These are phyloP conservation scores for Aspergillus brasiliensis DNA, from an alignment of 2,329 filamentous ascomycete genomes.

Conservation along the genomic window DNA sequence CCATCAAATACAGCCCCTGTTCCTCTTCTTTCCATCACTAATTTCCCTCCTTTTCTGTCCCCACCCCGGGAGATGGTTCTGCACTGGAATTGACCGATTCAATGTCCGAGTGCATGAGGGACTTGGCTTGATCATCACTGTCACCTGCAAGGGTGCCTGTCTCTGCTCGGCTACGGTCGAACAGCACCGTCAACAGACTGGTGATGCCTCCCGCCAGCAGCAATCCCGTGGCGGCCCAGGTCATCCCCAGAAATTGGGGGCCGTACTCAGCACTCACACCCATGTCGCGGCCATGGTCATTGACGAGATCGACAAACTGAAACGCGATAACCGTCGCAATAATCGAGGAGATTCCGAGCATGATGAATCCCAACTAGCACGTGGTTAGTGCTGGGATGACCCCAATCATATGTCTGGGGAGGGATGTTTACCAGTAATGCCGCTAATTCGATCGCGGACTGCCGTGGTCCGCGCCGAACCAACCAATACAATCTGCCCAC, in stretches of 20 bases:
- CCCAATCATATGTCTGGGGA: not conserved
- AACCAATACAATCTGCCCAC: conserved; percentile 50
- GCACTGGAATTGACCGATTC: conserved; percentile 1
- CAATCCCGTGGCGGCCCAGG: conserved; percentile 57
- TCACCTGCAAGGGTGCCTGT: not conserved
- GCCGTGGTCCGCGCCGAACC: conserved; percentile 48
- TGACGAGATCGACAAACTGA: conserved; percentile 57
- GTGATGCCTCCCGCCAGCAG: conserved; percentile 33
- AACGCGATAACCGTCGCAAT: conserved; percentile 66
- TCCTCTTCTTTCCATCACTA: not conserved
- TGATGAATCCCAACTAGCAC: conserved; percentile 53
- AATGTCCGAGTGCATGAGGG: not conserved
- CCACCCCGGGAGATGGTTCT: not conserved
- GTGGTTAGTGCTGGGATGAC: not conserved
- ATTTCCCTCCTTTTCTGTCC: not conserved
- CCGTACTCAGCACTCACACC: conserved; percentile 55
- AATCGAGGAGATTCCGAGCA: conserved; percentile 72
- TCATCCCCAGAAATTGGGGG: conserved; percentile 58
- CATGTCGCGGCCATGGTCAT: conserved; percentile 54
- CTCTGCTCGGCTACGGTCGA: conserved; percentile 18
- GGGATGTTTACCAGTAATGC: conserved; percentile 45
- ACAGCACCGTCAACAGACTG: conserved; percentile 32
- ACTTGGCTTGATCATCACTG: not conserved
- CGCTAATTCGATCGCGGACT: conserved; percentile 54
- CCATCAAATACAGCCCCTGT: not conserved